Conservation (phyloP, 345 rosid genomes). For the Geranium rotundifolium region DNA sequence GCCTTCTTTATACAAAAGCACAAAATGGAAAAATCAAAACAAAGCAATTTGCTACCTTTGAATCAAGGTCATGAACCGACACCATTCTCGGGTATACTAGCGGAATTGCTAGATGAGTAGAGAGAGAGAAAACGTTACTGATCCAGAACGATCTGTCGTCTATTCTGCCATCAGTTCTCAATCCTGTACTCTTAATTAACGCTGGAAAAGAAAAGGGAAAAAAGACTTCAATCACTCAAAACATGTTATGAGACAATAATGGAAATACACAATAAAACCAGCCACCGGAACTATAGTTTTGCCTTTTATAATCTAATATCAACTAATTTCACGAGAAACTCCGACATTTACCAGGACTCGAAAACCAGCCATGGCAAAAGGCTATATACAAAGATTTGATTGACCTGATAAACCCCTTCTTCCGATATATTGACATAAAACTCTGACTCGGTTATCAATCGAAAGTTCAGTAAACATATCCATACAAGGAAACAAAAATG, state of each 20-base stretch:
- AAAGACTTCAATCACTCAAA: neutral
- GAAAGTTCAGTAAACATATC: too few relatives aligned
- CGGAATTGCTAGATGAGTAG: slow-evolving; percentile 67
- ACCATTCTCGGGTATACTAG: slow-evolving; percentile 84
- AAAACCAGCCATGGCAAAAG: too few relatives aligned
- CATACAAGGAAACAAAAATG: too few relatives aligned
- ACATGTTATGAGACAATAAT: neutral
- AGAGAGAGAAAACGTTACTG: slow-evolving; percentile 52
- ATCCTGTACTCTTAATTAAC: slow-evolving; percentile 64
- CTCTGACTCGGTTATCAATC: too few relatives aligned
- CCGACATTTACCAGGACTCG: neutral
- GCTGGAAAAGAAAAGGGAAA: slow-evolving; percentile 33
- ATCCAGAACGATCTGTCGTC: slow-evolving; percentile 92
- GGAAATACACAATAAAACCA: too few relatives aligned
- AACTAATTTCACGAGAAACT: neutral
- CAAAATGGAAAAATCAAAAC: neutral
- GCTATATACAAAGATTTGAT: too few relatives aligned
- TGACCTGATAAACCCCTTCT: too few relatives aligned
- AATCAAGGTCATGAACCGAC: slow-evolving; percentile 64
- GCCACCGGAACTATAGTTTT: neutral
- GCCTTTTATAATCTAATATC: neutral
- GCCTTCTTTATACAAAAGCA: slow-evolving; percentile 3
- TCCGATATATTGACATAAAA: too few relatives aligned
- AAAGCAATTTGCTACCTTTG: slow-evolving; percentile 25
- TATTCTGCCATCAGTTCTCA: slow-evolving; percentile 72